Percentiles rank a stretch among this genome's conserved stretches.
Conservation (phyloP, 371 early-diverging fungal genomes). For the Mortierella sp. region DNA sequence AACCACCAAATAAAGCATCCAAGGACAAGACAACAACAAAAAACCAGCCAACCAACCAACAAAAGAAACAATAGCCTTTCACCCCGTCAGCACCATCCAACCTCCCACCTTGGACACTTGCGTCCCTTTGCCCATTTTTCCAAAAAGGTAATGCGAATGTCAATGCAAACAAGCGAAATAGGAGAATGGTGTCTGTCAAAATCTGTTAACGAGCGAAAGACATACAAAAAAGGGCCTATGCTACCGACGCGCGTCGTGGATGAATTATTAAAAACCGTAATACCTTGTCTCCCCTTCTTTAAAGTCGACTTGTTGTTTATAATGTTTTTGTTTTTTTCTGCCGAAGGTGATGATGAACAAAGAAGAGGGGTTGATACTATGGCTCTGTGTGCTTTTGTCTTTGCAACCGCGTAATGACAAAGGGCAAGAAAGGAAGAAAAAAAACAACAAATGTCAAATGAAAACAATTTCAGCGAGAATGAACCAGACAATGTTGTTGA, state of each 20-base stretch:
- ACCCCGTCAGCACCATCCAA: not conserved
- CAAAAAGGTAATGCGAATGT: not conserved
- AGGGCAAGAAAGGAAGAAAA: not conserved
- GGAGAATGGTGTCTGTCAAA: not conserved
- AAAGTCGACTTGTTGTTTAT: not conserved
- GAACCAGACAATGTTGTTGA: not conserved
- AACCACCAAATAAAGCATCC: not conserved
- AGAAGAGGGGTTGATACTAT: not conserved
- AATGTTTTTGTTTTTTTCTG: too few relatives aligned
- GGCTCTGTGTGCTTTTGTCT: not conserved
- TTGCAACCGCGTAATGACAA: not conserved
- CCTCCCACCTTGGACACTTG: not conserved
- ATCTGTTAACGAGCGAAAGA: not conserved
- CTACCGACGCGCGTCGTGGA: constrained; percentile 7
- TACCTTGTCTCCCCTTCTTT: not conserved
- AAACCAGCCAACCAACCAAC: not conserved
- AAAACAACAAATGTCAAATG: not conserved
- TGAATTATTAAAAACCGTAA: constrained; percentile 5
- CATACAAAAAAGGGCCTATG: not conserved
- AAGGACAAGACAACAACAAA: not conserved
- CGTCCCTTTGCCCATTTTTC: not conserved
- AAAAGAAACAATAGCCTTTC: not conserved
- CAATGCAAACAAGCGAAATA: not conserved
- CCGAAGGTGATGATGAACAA: too few relatives aligned
- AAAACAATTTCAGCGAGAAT: not conserved